These are phyloP conservation scores for Coccinonectria pachysandricola DNA, from an alignment of 2,329 filamentous ascomycete species.

Conservation along the genomic window DNA sequence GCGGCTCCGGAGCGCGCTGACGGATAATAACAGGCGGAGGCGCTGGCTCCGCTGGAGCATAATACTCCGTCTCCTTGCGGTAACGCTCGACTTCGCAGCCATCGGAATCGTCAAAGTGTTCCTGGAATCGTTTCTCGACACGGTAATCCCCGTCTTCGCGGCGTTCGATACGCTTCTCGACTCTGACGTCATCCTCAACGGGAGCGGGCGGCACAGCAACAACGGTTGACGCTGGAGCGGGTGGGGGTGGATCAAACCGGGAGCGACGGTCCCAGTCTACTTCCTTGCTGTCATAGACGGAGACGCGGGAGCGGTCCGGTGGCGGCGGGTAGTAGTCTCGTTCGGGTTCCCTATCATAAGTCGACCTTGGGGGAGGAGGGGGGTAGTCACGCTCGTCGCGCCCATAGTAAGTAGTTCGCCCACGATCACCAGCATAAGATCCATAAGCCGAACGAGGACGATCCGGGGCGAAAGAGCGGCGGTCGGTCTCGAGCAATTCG, in stretches of 20 bases:
- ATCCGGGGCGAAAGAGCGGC: slow-evolving; percentile 35
- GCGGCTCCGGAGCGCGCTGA: slow-evolving; percentile 42
- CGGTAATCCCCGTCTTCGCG: slow-evolving; percentile 32
- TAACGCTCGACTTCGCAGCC: slow-evolving; percentile 47
- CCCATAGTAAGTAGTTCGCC: slow-evolving; percentile 34
- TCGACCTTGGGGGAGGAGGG: slow-evolving; percentile 10
- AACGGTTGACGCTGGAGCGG: background rate
- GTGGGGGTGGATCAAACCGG: too few relatives aligned
- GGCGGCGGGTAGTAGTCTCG: slow-evolving; percentile 14
- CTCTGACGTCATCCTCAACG: slow-evolving; percentile 39
- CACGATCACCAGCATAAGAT: slow-evolving; percentile 25
- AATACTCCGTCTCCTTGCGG: slow-evolving; percentile 54
- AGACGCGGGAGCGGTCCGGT: slow-evolving; percentile 13
- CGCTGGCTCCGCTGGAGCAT: slow-evolving; percentile 37
- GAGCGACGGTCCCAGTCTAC: background rate
- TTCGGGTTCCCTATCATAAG: slow-evolving; percentile 15
- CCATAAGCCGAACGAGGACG: slow-evolving; percentile 43
- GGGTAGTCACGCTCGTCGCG: slow-evolving; percentile 29
- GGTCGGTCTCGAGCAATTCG: slow-evolving; percentile 33
- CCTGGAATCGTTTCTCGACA: slow-evolving; percentile 43
- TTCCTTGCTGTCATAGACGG: slow-evolving; percentile 8
- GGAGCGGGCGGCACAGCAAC: slow-evolving; percentile 9
- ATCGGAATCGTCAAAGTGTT: slow-evolving; percentile 34
- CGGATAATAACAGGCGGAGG: slow-evolving; percentile 43
- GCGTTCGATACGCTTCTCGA: slow-evolving; percentile 44